phyloP scores from a whole-genome alignment of 441 rosid genomes.

The Iberis amara region DNA sequence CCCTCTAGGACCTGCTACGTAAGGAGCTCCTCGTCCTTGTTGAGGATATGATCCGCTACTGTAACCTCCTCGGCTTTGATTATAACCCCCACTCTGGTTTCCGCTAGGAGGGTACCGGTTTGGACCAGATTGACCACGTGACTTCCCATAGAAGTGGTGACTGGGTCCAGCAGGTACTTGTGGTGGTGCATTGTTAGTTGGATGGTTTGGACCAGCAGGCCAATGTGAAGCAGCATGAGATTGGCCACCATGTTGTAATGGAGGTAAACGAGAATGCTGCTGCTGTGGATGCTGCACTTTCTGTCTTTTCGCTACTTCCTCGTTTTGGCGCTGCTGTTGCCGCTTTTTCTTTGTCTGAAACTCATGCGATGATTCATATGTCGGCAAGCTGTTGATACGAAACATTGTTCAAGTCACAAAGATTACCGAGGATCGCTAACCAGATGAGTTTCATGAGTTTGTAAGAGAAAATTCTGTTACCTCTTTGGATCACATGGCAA shows the following conservation, averaged over 20 bases:
- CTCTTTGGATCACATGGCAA: constrained; percentile 94
- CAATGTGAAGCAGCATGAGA: constrained; percentile 57
- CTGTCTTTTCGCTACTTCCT: constrained; percentile 85
- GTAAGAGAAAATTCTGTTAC: constrained; percentile 29
- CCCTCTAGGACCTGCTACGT: constrained; percentile 70
- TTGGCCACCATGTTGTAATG: constrained; percentile 78
- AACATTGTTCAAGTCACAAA: not conserved
- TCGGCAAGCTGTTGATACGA: constrained; percentile 59
- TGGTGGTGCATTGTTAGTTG: constrained; percentile 54
- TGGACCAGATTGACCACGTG: constrained; percentile 69
- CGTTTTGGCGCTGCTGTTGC: constrained; percentile 81
- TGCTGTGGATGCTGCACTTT: constrained; percentile 77
- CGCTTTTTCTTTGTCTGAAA: constrained; percentile 96
- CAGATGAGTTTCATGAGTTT: not conserved
- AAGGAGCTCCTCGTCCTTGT: constrained; percentile 36
- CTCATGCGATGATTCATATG: constrained; percentile 93
- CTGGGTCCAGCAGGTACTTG: constrained; percentile 46
- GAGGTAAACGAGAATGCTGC: constrained; percentile 78
- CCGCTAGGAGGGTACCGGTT: constrained; percentile 67
- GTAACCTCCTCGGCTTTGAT: constrained; percentile 53
- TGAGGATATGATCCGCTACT: constrained; percentile 33
- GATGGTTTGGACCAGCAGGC: constrained; percentile 65
- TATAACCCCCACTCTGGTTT: constrained; percentile 49
- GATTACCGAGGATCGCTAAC: not conserved
- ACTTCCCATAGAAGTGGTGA: constrained; percentile 58